These are phyloP conservation scores for Alliaria petiolata DNA, from an alignment of 345 rosid species.

Conservation along the genomic window DNA sequence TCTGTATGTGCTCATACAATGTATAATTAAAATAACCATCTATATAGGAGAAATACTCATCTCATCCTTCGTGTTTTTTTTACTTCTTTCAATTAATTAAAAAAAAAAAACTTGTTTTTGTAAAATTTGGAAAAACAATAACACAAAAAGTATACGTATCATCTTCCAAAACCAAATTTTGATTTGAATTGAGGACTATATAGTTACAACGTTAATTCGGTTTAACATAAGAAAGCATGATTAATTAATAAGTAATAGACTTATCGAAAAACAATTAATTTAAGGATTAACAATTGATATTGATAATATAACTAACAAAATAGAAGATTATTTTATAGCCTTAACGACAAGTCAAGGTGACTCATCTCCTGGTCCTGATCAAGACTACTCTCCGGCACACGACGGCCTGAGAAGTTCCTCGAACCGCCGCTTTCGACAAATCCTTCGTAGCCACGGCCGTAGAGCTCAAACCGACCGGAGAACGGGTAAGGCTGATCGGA, in stretches of 20 bases:
- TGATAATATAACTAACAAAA: slow-evolving; percentile 15
- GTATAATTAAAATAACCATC: slow-evolving; percentile 5
- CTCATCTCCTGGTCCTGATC: slow-evolving; percentile 67
- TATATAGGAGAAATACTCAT: background rate
- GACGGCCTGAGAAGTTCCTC: slow-evolving; percentile 31
- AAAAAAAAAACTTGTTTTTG: no score
- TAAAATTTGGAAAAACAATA: background rate
- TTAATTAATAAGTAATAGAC: slow-evolving; percentile 1
- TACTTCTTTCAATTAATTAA: no score
- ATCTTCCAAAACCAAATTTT: background rate
- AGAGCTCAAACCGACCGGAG: slow-evolving; percentile 34
- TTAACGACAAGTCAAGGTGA: slow-evolving; percentile 75
- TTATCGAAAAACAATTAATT: background rate
- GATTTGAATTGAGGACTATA: slow-evolving; percentile 23
- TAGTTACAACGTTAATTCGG: slow-evolving; percentile 12
- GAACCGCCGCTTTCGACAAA: slow-evolving; percentile 37
- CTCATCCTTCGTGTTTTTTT: background rate
- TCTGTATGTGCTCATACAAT: background rate
- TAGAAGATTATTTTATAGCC: slow-evolving; percentile 46
- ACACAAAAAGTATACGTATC: background rate
- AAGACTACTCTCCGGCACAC: slow-evolving; percentile 38
- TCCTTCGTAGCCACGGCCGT: slow-evolving; percentile 43
- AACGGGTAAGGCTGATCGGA: slow-evolving; percentile 23
- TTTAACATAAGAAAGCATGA: background rate
- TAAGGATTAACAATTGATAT: slow-evolving; percentile 18